Base-by-base conservation (phyloP, 225 moss, liverwort and hornwort genomes). In the Asterella californica region DNA sequence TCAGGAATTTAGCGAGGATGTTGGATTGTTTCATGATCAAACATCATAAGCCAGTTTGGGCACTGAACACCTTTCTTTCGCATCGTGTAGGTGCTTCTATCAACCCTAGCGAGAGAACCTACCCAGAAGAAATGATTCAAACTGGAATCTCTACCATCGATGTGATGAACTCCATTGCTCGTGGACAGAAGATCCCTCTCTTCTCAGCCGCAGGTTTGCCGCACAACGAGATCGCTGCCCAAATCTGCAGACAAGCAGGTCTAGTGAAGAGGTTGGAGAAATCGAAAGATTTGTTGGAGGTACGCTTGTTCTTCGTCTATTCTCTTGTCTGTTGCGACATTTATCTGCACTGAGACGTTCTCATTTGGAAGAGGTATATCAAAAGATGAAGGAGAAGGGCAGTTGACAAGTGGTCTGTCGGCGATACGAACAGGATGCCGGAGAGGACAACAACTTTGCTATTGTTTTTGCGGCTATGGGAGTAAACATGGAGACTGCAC, bases 381-480 rank as follows among this genome's bases (percentile, higher is more conserved):
- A 45, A 5, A 38, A 29, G 17, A 11, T 25, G 8, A 6, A 38
- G 46, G 32, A 7, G 11, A 72, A 46, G 42, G 46, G 1, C 8
- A 46, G 25, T 10, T 50, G 32, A 70, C 24, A 2, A 70, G 32
- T 38, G 19, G 32, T 70, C 21, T 4, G 29, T 6, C 15, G 10
- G 52, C 38, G 53, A 22, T 70, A 21, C 73, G 49, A 22, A 12
- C 83, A 90, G 89, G 80, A 90, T 46, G 88, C 90, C 50, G 86
- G 81, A 5, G 89, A 82, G 62, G 96, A 94, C 68, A 88, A 96
- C 79, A 91, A 97, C 83, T 97, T 97, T 61, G 93, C 93, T 67
- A 97, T 97, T 74, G 96, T 97, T 24, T 94, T 97, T 74, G 96
- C 96, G 11, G 94, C 96, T 38, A 94, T 97, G 94, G 96, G 96